Evolutionary conservation across 2,329 filamentous ascomycete species (phyloP).

Genomic region (Delphinella strobiligena): DNA sequence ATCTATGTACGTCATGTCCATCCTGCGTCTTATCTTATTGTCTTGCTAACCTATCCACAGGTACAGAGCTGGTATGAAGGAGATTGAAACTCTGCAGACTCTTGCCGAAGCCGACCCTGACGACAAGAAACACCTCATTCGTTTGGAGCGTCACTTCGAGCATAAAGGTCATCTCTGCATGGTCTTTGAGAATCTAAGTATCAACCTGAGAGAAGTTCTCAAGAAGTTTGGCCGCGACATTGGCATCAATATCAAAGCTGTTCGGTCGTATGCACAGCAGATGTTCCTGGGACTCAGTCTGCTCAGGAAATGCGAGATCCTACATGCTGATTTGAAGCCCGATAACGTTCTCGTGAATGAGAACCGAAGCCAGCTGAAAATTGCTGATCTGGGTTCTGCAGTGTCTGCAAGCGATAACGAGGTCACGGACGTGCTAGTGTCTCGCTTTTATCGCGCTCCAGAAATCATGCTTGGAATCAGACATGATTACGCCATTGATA

Average conservation of each 20-base stretch:
- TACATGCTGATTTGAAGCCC: conserved; percentile 93
- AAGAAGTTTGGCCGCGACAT: conserved; percentile 94
- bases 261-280: conserved; percentile 81
- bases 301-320: conserved; percentile 81
- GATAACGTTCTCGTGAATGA: conserved; percentile 94
- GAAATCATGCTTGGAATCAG: conserved; percentile 96
- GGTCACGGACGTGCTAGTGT: conserved; percentile 88
- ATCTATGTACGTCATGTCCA: conserved; percentile 43
- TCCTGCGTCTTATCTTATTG: neutral
- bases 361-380: conserved; percentile 71
- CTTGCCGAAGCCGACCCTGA: conserved; percentile 76
- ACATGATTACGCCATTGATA: conserved; percentile 87
- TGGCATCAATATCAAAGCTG: conserved; percentile 79
- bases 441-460: conserved; percentile 91
- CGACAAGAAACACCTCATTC: conserved; percentile 83
- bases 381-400: conserved; percentile 94
- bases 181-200: conserved; percentile 85
- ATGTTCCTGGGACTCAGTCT: conserved; percentile 84
- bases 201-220: conserved; percentile 86
- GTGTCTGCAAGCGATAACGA: conserved; percentile 84
- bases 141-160: conserved; percentile 76
- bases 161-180: conserved; percentile 94
- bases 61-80: conserved; percentile 81
- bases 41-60: conserved; percentile 16
- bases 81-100: conserved; percentile 85